phyloP scores from a whole-genome alignment of 805 yeast species.

The Yarrowia divulgata region DNA sequence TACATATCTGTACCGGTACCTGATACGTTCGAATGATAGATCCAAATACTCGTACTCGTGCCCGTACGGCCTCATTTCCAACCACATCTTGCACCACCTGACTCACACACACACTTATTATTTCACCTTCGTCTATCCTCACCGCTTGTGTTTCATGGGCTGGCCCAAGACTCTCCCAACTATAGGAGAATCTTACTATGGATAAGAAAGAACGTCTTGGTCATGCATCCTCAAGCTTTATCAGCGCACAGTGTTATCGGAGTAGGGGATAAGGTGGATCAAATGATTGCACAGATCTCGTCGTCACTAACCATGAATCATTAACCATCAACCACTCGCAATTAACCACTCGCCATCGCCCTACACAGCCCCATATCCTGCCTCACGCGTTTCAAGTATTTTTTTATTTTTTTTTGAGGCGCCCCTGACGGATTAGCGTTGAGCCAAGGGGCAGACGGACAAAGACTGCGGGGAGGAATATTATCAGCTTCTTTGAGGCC shows the following conservation, averaged over 20 bases:
- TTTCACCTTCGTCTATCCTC: neutral
- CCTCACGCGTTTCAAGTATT: neutral
- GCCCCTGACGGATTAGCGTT: slow-evolving; percentile 30
- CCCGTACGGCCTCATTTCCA: too few species aligned
- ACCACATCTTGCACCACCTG: too few species aligned
- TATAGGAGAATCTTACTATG: neutral
- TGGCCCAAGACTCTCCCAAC: neutral
- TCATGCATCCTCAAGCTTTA: slow-evolving; percentile 16
- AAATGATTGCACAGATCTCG: too few species aligned
- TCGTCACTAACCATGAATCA: too few species aligned
- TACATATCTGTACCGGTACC: too few species aligned
- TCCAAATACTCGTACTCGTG: too few species aligned
- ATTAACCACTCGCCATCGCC: too few species aligned
- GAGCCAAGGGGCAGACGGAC: slow-evolving; percentile 30
- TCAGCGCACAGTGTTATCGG: slow-evolving; percentile 4
- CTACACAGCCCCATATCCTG: neutral
- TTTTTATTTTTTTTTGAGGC: too few species aligned
- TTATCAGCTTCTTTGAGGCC: slow-evolving; percentile 5
- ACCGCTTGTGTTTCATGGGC: neutral
- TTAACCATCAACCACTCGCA: too few species aligned
- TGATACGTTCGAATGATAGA: too few species aligned
- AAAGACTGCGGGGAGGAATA: slow-evolving; percentile 33
- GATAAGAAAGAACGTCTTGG: neutral
- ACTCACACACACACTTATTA: too few species aligned
- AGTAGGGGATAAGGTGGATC: too few species aligned